A percentile compares a stretch with the other conserved stretches of the same genome.
phyloP scores from a whole-genome alignment of 305 asterid genomes.

The Ilex paraguariensis region DNA sequence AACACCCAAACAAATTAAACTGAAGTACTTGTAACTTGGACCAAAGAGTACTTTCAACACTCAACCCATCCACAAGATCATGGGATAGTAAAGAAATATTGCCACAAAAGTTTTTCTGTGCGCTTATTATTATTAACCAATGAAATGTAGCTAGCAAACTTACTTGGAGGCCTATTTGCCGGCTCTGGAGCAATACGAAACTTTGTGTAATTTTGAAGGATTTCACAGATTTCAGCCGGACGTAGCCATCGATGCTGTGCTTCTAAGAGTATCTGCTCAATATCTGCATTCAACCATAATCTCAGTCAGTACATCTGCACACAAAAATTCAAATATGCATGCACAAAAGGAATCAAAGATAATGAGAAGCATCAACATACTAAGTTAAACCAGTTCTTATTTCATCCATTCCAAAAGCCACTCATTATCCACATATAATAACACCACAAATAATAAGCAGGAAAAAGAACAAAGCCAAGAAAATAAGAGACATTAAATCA shows the following conservation, averaged over 20 bases:
- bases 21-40: too few relatives aligned
- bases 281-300: conserved; percentile 57
- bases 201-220: conserved; percentile 66
- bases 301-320: conserved; percentile 13
- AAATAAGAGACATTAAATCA: too few relatives aligned
- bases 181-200: conserved; percentile 85
- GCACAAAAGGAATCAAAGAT: neutral
- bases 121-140: neutral
- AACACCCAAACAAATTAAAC: too few relatives aligned
- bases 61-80: too few relatives aligned
- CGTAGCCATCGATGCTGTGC: conserved; percentile 96
- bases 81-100: too few relatives aligned
- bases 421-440: neutral
- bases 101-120: too few relatives aligned
- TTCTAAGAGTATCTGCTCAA: conserved; percentile 77
- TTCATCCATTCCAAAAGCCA: neutral
- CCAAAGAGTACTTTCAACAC: too few relatives aligned
- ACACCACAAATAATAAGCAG: too few relatives aligned
- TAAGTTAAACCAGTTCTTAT: conserved; percentile 3
- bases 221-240: conserved; percentile 97
- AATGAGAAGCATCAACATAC: neutral
- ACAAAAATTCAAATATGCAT: neutral
- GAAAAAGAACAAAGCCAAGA: too few relatives aligned
- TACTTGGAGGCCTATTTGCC: conserved; percentile 85
- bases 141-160: conserved; percentile 20